Conservation (phyloP, 1,139 yeast species). For the Blastobotrys arbuscula region DNA sequence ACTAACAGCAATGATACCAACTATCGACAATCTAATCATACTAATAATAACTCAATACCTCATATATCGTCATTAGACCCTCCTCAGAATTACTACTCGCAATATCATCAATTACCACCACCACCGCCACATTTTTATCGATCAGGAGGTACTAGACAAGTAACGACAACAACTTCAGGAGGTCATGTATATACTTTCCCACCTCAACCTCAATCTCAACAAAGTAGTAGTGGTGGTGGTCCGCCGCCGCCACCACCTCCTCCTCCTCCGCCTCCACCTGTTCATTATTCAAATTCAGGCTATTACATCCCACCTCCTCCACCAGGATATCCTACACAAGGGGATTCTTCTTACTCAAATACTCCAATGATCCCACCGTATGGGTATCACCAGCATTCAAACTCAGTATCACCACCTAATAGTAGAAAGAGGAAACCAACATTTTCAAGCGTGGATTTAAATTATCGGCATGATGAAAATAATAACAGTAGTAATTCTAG, state of each 20-base stretch:
- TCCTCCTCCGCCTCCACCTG: not conserved
- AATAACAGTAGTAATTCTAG: too few relatives aligned
- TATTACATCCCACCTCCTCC: slow-evolving; percentile 6
- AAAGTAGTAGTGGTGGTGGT: not conserved
- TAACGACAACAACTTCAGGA: not conserved
- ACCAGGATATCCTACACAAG: not conserved
- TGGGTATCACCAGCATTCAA: slow-evolving; percentile 11
- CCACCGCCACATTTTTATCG: slow-evolving; percentile 1
- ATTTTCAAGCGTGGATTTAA: slow-evolving; percentile 10
- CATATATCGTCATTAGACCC: not conserved
- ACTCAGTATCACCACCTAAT: slow-evolving; percentile 10
- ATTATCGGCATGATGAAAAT: not conserved
- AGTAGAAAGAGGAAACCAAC: slow-evolving; percentile 10
- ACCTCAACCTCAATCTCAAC: slow-evolving; percentile 3
- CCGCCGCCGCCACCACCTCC: slow-evolving; percentile 6
- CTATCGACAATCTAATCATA: not conserved
- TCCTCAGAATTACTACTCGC: not conserved
- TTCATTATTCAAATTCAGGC: not conserved
- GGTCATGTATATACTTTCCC: slow-evolving; percentile 10
- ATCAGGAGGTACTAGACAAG: not conserved
- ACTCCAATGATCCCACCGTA: slow-evolving; percentile 6
- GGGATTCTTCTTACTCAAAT: not conserved
- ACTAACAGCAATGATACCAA: not conserved
- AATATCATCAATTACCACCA: not conserved
- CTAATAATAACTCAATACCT: not conserved